These are phyloP conservation scores for Leucosporidium creatinivorum DNA, from an alignment of 768 basidiomycete genomes.

Conservation along the genomic window DNA sequence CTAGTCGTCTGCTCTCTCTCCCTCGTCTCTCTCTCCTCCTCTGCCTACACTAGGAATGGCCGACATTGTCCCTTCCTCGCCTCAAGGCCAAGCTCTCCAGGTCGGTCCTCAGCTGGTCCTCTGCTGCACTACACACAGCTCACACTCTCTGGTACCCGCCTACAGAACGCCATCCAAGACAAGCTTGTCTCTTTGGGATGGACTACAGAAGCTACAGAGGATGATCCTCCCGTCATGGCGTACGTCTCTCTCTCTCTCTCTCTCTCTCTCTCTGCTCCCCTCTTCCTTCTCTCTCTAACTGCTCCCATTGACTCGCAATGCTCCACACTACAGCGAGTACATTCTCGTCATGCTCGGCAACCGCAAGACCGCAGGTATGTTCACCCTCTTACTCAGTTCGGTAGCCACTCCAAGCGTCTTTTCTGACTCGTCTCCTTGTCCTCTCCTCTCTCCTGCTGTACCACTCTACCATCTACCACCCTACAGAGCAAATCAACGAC, in stretches of 20 bases:
- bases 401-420: no score
- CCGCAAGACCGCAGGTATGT: slow-evolving; percentile 27
- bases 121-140: not conserved
- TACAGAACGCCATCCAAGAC: slow-evolving; percentile 35
- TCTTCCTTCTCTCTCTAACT: not conserved
- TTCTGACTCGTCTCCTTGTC: not conserved
- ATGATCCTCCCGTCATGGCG: slow-evolving; percentile 36
- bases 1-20: no score
- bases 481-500: slow-evolving; percentile 65
- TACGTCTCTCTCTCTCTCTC: not conserved
- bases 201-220: slow-evolving; percentile 34
- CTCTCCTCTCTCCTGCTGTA: not conserved
- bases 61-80: slow-evolving; percentile 19
- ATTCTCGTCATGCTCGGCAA: slow-evolving; percentile 34
- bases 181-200: slow-evolving; percentile 34
- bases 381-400: not conserved
- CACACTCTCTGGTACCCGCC: not conserved
- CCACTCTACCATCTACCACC: not conserved
- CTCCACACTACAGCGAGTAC: slow-evolving; percentile 19
- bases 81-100: slow-evolving; percentile 25
- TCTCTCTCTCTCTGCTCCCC: no score
- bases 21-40: not conserved
- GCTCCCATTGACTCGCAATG: not conserved
- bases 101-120: not conserved
- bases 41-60: not conserved